Conservation (phyloP, 2,329 filamentous ascomycete species). For the Fusarium multiceps region DNA sequence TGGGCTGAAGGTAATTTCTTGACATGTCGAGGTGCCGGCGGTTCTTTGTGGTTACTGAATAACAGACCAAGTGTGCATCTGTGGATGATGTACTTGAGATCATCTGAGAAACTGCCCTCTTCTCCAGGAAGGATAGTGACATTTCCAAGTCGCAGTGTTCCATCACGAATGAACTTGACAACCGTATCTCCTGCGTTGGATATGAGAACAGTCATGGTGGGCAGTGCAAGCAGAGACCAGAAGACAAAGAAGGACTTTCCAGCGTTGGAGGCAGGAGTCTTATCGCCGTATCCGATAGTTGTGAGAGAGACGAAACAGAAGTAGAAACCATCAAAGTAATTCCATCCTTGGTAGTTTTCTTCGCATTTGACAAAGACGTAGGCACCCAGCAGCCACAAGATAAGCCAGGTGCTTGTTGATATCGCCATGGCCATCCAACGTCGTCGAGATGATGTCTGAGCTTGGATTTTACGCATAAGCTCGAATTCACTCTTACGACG, state of each 20-base stretch:
- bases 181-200: constrained; percentile 87
- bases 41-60: constrained; percentile 47
- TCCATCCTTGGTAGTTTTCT: constrained; percentile 67
- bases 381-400: constrained; percentile 85
- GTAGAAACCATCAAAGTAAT: constrained; percentile 85
- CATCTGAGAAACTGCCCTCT: constrained; percentile 60
- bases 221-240: constrained; percentile 87
- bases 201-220: constrained; percentile 88
- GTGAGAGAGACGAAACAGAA: constrained; percentile 86
- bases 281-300: constrained; percentile 89
- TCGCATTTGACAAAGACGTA: constrained; percentile 73
- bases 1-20: background rate
- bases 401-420: constrained; percentile 74
- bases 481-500: constrained; percentile 78
- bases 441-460: constrained; percentile 70
- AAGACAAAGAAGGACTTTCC: constrained; percentile 92
- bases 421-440: constrained; percentile 79
- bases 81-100: constrained; percentile 57
- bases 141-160: constrained; percentile 66
- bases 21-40: background rate
- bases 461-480: constrained; percentile 84
- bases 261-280: constrained; percentile 79
- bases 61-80: constrained; percentile 57
- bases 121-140: constrained; percentile 72
- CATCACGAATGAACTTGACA: constrained; percentile 69